Evolutionary conservation across 164 flowering plant species (phyloP), one percentile per base, ranked within the genome.

Genomic region (Vitis amurensis): DNA sequence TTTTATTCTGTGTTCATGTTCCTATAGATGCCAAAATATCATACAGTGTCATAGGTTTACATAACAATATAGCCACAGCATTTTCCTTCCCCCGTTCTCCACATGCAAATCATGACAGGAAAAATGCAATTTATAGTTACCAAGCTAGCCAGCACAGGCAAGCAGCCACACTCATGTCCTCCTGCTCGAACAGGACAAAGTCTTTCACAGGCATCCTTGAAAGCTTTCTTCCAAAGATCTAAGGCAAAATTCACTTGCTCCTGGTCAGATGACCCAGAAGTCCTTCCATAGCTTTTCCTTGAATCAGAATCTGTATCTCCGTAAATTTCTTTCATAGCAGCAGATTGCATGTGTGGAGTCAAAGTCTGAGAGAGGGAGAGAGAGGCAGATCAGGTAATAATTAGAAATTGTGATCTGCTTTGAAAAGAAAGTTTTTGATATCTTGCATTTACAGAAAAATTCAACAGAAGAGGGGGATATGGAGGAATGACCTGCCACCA

Each of bases 91-190:
- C 27, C 27, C 27, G 27, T 23, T 23, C 27, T 2, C 27, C 44
- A 37, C 17, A 60, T 48, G 4, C 11, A 14, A 1, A 27, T 29
- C 2, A 63, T 8, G 5, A 19, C 10, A 56, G 29, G n/a, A 64
- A 58, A 59, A 64, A 59, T 0, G 8, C n/a, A 49, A 53, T 15
- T 63, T 14, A 58, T n/a, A 48, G n/a, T 10, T 83, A 88, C 94
- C 90, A 89, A 64, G 77, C 74, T 80, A 50, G 86, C 71, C 49
- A 83, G 77, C 71, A 85, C 44, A n/a, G 82, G 84, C 71, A 88
- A 80, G 74, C 92, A 96, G 67, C 99, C 99, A 85, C 98, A 96
- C 27, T 88, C 91, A 71, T 93, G 99, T 31, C 97, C 94, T 47
- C 74, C 85, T 56, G 88, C 92, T 69, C 91, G 81, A 61, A 84